Evolutionary conservation across 2,329 filamentous ascomycete genomes (phyloP).

Genomic region (Apiospora aurea): DNA sequence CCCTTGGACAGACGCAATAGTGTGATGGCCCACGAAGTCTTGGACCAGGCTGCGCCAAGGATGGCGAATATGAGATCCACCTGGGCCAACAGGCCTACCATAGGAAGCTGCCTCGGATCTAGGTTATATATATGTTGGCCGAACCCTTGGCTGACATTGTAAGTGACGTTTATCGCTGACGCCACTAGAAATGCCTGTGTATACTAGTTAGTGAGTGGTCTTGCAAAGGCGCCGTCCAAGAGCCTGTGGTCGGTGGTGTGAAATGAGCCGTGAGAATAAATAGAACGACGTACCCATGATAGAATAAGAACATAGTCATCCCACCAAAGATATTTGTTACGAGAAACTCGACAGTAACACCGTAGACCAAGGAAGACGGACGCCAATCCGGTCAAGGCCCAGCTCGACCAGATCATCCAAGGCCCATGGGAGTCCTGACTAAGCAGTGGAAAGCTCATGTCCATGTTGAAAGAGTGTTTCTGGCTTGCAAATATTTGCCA

Average conservation of each 20-base stretch:
- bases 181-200: not conserved
- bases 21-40: slow-evolving; percentile 42
- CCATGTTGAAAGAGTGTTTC: not conserved
- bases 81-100: slow-evolving; percentile 24
- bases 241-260: not conserved
- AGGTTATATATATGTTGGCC: slow-evolving; percentile 24
- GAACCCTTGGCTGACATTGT: slow-evolving; percentile 22
- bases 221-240: not conserved
- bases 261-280: not conserved
- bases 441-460: not conserved
- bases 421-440: slow-evolving; percentile 4
- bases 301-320: slow-evolving; percentile 38
- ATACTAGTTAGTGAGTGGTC: not conserved
- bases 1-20: slow-evolving; percentile 38
- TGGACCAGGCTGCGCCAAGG: slow-evolving; percentile 39
- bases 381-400: not conserved
- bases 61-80: slow-evolving; percentile 33
- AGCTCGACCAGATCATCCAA: slow-evolving; percentile 20
- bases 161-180: not conserved
- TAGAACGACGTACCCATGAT: slow-evolving; percentile 33
- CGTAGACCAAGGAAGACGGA: not conserved
- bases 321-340: slow-evolving; percentile 35
- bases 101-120: slow-evolving; percentile 31
- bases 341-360: not conserved
- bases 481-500: not conserved